Base-by-base conservation (phyloP, 352 stramenopile genomes). In the Pythium myriotylum region DNA sequence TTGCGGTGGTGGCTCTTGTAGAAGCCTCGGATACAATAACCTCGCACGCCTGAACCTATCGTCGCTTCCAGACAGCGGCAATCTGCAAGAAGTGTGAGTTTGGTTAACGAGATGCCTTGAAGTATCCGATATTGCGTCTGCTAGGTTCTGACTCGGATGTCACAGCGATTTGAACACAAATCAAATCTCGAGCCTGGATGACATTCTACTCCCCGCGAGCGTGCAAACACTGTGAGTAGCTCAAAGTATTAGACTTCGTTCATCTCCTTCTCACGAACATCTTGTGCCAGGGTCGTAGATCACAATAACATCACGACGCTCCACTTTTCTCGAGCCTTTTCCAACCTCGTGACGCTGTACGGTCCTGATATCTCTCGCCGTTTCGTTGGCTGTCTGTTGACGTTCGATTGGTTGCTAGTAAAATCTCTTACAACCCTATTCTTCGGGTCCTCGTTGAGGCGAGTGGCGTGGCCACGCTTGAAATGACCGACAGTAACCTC, bases 301-400 rank as follows among this genome's bases (percentile, higher is more conserved):
- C 35, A 47, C 50, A 57, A 57, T 33, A 16, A n/a, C 23, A 43
- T 57, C 32, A 46, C 29, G 10, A 57, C 50, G 50, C 50, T 57
- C 23, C n/a, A n/a, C 19, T 57, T 57, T 35, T 57, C 50, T 10
- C 29, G 17, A 2, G 33, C 29, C 17, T 19, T 57, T 14, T 57
- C 50, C n/a, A 40, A 57, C 33, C 32, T 57, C 32, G 20, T 46
- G 19, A 57, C 29, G n/a, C 35, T 57, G 50, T 57, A 33, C 33
- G 50, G 3, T 17, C 32, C n/a, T 29, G 32, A 35, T 5, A 35
- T 35, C n/a, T n/a, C n/a, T 45, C 17, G 19, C n/a, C 7, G 20
- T 13, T 26, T n/a, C n/a, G n/a, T n/a, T n/a, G n/a, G n/a, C n/a
- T n/a, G n/a, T n/a, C n/a, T n/a, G n/a, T n/a, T n/a, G n/a, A n/a